Evolutionary conservation across 805 yeast species (phyloP).

Genomic region (Sugiyamaella floridensis): DNA sequence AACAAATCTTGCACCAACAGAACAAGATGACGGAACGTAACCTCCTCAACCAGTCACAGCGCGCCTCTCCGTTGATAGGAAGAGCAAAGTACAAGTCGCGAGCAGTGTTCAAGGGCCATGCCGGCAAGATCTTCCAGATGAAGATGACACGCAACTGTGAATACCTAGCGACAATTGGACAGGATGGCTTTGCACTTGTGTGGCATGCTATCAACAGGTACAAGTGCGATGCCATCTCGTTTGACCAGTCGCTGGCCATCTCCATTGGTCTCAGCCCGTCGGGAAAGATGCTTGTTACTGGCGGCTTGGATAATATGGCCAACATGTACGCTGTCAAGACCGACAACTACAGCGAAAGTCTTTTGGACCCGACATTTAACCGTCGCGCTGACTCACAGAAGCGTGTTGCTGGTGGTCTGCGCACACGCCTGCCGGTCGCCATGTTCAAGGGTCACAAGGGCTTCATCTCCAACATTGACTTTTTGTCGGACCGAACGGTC

Average conservation of each 20-base stretch:
- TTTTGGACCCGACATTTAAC: neutral
- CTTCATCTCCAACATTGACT: constrained; percentile 69
- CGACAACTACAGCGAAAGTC: constrained; percentile 3
- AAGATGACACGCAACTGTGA: constrained; percentile 63
- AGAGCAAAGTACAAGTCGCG: constrained; percentile 4
- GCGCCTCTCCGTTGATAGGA: constrained; percentile 11
- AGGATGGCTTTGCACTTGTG: constrained; percentile 75
- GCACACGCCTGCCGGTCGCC: constrained; percentile 30
- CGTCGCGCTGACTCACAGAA: neutral
- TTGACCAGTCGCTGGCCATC: constrained; percentile 75
- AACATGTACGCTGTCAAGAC: constrained; percentile 46
- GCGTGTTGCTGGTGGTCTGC: neutral
- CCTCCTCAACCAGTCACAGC: neutral
- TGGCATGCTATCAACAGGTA: constrained; percentile 77
- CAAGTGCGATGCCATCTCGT: constrained; percentile 61
- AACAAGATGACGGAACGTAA: neutral
- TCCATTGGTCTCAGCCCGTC: constrained; percentile 67
- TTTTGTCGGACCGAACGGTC: constrained; percentile 48
- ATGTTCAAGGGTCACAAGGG: constrained; percentile 76
- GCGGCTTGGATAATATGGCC: constrained; percentile 75
- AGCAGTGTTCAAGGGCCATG: constrained; percentile 49
- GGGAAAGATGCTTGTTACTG: constrained; percentile 63
- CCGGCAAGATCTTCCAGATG: constrained; percentile 61
- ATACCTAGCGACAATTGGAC: constrained; percentile 64
- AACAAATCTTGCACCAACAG: neutral